phyloP scores from a whole-genome alignment of 2,329 filamentous ascomycete species.

The Colletotrichum cordylinicola region DNA sequence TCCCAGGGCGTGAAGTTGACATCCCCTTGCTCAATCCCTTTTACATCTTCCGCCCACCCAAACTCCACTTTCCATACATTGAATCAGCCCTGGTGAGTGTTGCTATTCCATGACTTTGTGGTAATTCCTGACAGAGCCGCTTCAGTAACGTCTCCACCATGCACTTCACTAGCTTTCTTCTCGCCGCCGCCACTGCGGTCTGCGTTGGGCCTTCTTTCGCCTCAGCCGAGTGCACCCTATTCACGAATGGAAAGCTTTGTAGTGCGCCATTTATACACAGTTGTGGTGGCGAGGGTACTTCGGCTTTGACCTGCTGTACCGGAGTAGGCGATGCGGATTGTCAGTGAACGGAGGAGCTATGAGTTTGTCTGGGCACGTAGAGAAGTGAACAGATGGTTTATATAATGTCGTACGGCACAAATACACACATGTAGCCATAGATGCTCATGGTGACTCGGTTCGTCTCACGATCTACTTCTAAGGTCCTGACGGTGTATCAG shows the following conservation, averaged over 20 bases:
- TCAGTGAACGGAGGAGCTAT: not conserved
- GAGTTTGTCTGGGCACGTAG: no score
- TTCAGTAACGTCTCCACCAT: not conserved
- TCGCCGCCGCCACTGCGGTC: not conserved
- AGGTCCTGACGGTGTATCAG: no score
- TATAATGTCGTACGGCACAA: no score
- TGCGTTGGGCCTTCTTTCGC: not conserved
- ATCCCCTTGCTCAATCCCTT: not conserved
- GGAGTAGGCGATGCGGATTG: not conserved
- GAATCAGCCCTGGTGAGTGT: not conserved
- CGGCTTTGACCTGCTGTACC: not conserved
- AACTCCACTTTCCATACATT: fast-evolving
- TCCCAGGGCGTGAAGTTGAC: not conserved
- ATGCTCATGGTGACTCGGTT: no score
- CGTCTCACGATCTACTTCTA: no score
- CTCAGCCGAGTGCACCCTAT: not conserved
- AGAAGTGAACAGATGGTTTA: no score
- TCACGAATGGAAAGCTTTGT: not conserved
- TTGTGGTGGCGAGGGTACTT: not conserved
- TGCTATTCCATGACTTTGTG: fast-evolving
- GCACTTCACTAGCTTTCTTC: not conserved
- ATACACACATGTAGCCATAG: no score
- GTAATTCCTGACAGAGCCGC: not conserved
- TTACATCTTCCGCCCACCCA: not conserved
- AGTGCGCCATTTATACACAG: not conserved